Percentiles rank a stretch among this genome's conserved stretches.
phyloP scores from a whole-genome alignment of 495 filamentous ascomycete genomes.

The Penicillium simplicissimum region DNA sequence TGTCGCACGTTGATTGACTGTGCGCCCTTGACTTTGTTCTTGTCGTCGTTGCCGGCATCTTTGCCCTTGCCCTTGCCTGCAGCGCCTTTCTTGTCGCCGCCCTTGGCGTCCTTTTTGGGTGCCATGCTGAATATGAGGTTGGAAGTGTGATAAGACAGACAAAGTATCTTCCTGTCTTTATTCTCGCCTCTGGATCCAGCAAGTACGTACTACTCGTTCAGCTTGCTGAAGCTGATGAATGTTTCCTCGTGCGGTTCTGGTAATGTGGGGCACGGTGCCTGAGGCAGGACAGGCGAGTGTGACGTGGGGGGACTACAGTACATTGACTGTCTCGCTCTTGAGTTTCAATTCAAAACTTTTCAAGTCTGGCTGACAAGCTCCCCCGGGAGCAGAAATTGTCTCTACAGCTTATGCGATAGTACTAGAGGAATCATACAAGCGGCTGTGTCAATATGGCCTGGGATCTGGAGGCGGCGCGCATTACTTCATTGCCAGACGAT shows the following conservation, averaged over 20 bases:
- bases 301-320: conserved; percentile 14
- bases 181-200: not conserved
- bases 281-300: conserved; percentile 19
- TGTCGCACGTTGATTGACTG: conserved; percentile 84
- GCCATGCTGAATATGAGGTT: conserved; percentile 38
- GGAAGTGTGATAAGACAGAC: not conserved
- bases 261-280: conserved; percentile 26
- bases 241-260: conserved; percentile 11
- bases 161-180: not conserved
- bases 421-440: not conserved
- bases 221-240: not conserved
- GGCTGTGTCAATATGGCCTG: not conserved
- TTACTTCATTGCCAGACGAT: conserved; percentile 59
- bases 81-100: conserved; percentile 40
- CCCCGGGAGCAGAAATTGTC: not conserved
- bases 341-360: not conserved
- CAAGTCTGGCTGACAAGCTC: not conserved
- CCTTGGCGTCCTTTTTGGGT: conserved; percentile 56
- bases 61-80: conserved; percentile 46
- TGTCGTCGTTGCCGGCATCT: conserved; percentile 44
- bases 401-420: not conserved
- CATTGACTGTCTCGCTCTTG: not conserved
- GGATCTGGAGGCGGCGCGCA: conserved; percentile 48
- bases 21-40: conserved; percentile 65
- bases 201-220: not conserved